These are phyloP conservation scores for Phytophthora kernoviae DNA, from an alignment of 352 stramenopile species.

Conservation along the genomic window DNA sequence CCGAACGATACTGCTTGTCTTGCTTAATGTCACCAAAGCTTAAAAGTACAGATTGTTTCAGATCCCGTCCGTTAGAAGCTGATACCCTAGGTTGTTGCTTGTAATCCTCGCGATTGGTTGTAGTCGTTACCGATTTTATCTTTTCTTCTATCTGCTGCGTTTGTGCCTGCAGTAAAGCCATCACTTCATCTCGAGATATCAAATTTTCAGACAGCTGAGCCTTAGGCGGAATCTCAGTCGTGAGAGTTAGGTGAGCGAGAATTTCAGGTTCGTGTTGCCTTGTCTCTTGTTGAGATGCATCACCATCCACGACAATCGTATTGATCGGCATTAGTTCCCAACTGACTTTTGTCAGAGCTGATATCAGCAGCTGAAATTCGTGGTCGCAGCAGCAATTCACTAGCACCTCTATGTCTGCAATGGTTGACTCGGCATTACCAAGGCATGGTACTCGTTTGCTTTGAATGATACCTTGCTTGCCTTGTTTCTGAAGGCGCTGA, in stretches of 20 bases:
- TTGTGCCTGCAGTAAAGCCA: slow-evolving; percentile 26
- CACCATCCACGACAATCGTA: background rate
- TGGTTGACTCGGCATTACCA: slow-evolving; percentile 2
- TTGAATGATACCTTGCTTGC: slow-evolving; percentile 15
- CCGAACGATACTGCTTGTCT: background rate
- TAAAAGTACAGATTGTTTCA: background rate
- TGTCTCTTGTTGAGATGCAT: background rate
- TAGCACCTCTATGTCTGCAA: slow-evolving; percentile 19
- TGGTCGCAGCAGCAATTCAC: slow-evolving; percentile 21
- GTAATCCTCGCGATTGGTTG: background rate
- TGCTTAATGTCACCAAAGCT: background rate
- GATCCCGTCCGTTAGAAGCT: background rate
- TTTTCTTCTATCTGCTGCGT: slow-evolving; percentile 27
- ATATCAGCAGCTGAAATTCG: slow-evolving; percentile 26
- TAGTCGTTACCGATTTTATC: slow-evolving; percentile 12
- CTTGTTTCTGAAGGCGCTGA: slow-evolving; percentile 28
- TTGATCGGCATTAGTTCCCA: background rate
- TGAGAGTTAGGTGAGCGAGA: background rate
- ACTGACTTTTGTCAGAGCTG: slow-evolving; percentile 10
- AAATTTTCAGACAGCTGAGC: slow-evolving; percentile 6
- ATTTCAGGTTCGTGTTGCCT: background rate
- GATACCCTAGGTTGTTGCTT: background rate
- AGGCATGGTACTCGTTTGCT: slow-evolving; percentile 9
- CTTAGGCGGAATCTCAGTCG: background rate
- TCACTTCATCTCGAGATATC: slow-evolving; percentile 36